Base-by-base conservation (phyloP, 1,284 basidiomycete species). In the Trichosporon sp. region DNA sequence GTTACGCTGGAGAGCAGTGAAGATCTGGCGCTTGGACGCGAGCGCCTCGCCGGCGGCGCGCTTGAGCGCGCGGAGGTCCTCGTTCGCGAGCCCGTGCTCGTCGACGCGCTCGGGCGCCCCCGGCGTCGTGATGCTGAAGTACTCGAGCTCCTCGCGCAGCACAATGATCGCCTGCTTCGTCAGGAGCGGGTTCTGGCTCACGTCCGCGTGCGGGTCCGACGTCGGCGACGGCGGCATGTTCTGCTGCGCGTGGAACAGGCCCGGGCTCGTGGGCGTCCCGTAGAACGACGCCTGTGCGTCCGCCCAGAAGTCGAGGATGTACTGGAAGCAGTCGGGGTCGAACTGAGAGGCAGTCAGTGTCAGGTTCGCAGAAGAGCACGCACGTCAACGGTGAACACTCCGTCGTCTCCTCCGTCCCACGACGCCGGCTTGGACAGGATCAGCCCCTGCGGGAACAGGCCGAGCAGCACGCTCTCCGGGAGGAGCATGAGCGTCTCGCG, bases 131-230 rank as follows among this genome's bases (percentile, higher is more conserved):
- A 99, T 98, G 42, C 92, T 90, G 78, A 99, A 99, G 83, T 98
- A 99, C 82, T 99, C 97, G 67, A 99, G 87, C 84, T 99, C 96
- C 82, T 99, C 96, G 42, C 96, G 89, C 64, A 99, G 88, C 31
- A 99, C 96, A 75, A 99, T 99, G 81, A 99, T 97, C 44, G 97
- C 95, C 83, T 99, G 97, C 84, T 98, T 98, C 65, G 90, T 89
- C 70, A 98, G 87, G 53, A 99, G 87, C 0, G 96, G 96, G 78
- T 97, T 97, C 79, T 94, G 92, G 64, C 77, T 76, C 31, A 78
- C 74, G 68, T 78, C 77, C n/a, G 75, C 74, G 51, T 75, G 72
- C 35, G 75, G 69, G 68, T 78, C 72, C 44, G 38, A 42, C 38
- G 68, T 69, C 23, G 75, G 70, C 23, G 73, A 75, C 68, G 90